These are phyloP conservation scores for Pouteria glomerata DNA, from an alignment of 148 eudicot genomes.

Conservation along the genomic window DNA sequence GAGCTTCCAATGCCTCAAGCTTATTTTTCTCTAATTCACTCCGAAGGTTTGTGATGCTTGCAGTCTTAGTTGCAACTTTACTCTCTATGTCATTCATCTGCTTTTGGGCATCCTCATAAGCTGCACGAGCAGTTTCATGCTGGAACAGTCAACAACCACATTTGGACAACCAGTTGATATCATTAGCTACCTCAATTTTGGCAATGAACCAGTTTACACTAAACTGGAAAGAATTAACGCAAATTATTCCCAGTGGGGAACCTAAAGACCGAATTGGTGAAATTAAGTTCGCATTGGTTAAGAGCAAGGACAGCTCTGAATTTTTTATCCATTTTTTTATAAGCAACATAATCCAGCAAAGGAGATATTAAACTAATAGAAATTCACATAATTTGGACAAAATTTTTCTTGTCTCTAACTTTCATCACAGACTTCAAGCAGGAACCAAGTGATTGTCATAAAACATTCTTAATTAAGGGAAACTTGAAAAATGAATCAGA, in stretches of 20 bases:
- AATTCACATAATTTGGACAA: no score
- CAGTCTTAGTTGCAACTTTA: conserved; percentile 51
- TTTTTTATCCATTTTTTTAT: not conserved
- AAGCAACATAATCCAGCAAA: not conserved
- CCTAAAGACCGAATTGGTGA: not conserved
- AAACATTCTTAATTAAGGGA: not conserved
- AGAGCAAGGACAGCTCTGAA: no score
- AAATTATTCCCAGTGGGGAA: not conserved
- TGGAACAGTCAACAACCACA: conserved; percentile 26
- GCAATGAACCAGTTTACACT: not conserved
- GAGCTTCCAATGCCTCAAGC: conserved; percentile 61
- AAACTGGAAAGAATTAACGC: not conserved
- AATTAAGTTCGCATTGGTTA: not conserved
- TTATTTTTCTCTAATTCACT: conserved; percentile 54
- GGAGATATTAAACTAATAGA: not conserved
- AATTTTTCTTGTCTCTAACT: no score
- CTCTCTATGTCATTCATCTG: conserved; percentile 51
- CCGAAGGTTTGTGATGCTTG: conserved; percentile 32
- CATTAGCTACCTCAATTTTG: not conserved
- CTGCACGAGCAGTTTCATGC: conserved; percentile 81
- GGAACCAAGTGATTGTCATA: not conserved
- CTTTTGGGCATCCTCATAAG: conserved; percentile 69
- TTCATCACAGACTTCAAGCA: no score
- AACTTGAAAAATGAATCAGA: no score
- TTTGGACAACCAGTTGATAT: not conserved